Conservation (phyloP, 1,284 basidiomycete species). For the Sphaerobolus stellatus region DNA sequence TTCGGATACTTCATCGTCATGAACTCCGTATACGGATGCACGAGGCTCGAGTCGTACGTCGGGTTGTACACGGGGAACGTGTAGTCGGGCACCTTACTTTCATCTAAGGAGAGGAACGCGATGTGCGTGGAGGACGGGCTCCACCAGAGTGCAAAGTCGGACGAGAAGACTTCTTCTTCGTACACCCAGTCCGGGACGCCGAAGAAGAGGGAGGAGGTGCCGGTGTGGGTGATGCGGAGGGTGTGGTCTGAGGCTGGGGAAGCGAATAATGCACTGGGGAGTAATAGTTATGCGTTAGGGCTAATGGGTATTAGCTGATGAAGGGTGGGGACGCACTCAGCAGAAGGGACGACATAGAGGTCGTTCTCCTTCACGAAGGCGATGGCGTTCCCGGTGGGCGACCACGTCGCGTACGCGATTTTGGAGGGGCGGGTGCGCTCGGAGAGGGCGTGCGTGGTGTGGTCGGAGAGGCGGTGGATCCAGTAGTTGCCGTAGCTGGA, state of each 20-base stretch:
- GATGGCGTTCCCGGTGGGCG: slow-evolving; percentile 76
- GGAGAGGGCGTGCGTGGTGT: slow-evolving; percentile 67
- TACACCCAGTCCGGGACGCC: slow-evolving; percentile 98
- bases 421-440: slow-evolving; percentile 64
- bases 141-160: slow-evolving; percentile 87
- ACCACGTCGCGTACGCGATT: slow-evolving; percentile 81
- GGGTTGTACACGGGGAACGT: slow-evolving; percentile 91
- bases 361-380: slow-evolving; percentile 85
- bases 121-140: slow-evolving; percentile 79
- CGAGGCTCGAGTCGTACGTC: slow-evolving; percentile 59
- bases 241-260: too few relatives aligned
- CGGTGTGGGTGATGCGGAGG: slow-evolving; percentile 82
- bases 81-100: slow-evolving; percentile 84
- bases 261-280: too few relatives aligned
- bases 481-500: slow-evolving; percentile 89
- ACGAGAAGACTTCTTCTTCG: slow-evolving; percentile 86
- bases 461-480: slow-evolving; percentile 66
- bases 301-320: too few relatives aligned
- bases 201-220: slow-evolving; percentile 85
- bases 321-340: slow-evolving; percentile 42
- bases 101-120: slow-evolving; percentile 87
- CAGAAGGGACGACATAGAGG: slow-evolving; percentile 73
- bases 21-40: slow-evolving; percentile 77
- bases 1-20: slow-evolving; percentile 88
- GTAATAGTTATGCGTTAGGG: too few relatives aligned